Base-by-base conservation (phyloP, 2,329 filamentous ascomycete species). In the Paecilomyces niveus region DNA sequence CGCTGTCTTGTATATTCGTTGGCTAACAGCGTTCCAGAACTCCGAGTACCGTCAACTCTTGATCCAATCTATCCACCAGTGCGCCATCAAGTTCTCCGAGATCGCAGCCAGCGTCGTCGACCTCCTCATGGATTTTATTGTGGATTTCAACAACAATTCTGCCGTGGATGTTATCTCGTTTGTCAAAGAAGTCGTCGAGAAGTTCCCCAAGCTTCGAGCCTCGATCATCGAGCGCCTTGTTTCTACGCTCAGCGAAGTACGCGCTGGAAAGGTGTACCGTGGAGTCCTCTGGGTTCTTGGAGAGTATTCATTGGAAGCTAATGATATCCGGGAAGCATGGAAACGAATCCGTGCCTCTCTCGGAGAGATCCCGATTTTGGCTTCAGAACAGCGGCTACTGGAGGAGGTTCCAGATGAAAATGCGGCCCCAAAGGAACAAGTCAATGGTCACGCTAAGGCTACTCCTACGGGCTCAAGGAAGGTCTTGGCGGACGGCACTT, bases 21-120 rank as follows among this genome's bases (percentile, higher is more conserved):
- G 53, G 56, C 64, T 74, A 64, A 73, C 61, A 29, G 11, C 11
- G 59, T 8, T 59, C 8, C 59, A 82, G 85, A 96, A 95, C 76
- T 86, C 86, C 71, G 92, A 96, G 76, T 97, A 97, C 76, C 89
- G 94, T 67, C 92, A 95, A 69, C 83, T 99, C 8, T 83, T 99
- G 61, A 97, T 99, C 65, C 92, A 97, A 75, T 91, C 92, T 39
- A 99, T 99, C 70, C 94, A 99, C 75, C 92, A 95, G 73, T 97
- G 94, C 74, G 94, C 94, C 67, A 97, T 99, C 81, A 97, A 96
- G 72, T 97, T 97, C 80, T 97, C 94, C 10, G 93, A 99, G 76
- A 93, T 99, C 62, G 94, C 94, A 26, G 90, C 93, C 53, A 97
- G 91, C 70, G 94, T 99, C 15, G 94, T 99, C 57, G 94, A 94